Percentiles rank a stretch among this genome's conserved stretches.
phyloP scores from a whole-genome alignment of 371 early-diverging fungal genomes.

The Rhizopus stolonifer region DNA sequence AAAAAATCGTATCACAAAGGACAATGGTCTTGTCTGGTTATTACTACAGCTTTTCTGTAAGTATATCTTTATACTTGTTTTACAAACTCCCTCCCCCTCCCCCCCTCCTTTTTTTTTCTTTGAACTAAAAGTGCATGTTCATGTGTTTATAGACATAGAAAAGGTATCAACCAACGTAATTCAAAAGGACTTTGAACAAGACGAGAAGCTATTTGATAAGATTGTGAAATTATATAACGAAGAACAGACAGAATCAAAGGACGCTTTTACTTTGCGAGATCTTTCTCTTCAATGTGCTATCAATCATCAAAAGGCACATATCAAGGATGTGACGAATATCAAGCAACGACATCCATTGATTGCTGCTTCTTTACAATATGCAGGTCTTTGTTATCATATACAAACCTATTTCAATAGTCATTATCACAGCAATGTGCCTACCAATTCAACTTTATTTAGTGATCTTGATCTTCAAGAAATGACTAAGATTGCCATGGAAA shows the following conservation, averaged over 20 bases:
- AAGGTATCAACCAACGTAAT: conserved; percentile 56
- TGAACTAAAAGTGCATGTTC: no score
- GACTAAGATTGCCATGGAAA: conserved; percentile 70
- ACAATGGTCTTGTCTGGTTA: conserved; percentile 76
- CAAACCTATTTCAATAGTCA: conserved; percentile 51
- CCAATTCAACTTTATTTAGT: conserved; percentile 52
- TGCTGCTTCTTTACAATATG: conserved; percentile 64
- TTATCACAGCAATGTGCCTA: conserved; percentile 61
- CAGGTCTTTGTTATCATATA: conserved; percentile 55
- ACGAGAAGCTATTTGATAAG: conserved; percentile 71
- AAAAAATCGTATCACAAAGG: conserved; percentile 55
- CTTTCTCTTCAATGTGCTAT: conserved; percentile 74
- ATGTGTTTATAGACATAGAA: conserved; percentile 58
- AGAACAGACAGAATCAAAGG: conserved; percentile 69
- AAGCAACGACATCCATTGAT: conserved; percentile 75
- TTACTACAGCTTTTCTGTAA: conserved; percentile 71
- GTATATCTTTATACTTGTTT: conserved; percentile 9
- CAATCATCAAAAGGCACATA: conserved; percentile 61
- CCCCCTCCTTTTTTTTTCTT: not conserved
- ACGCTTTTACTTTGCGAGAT: conserved; percentile 77
- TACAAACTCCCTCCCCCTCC: no score
- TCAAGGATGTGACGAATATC: conserved; percentile 69
- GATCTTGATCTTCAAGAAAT: conserved; percentile 63
- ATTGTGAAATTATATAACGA: conserved; percentile 73
- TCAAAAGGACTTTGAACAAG: conserved; percentile 66